Percentiles rank a stretch among this genome's conserved stretches.
Evolutionary conservation across 176 grass and related monocot genomes (phyloP).

Genomic region (Lolium perenne): DNA sequence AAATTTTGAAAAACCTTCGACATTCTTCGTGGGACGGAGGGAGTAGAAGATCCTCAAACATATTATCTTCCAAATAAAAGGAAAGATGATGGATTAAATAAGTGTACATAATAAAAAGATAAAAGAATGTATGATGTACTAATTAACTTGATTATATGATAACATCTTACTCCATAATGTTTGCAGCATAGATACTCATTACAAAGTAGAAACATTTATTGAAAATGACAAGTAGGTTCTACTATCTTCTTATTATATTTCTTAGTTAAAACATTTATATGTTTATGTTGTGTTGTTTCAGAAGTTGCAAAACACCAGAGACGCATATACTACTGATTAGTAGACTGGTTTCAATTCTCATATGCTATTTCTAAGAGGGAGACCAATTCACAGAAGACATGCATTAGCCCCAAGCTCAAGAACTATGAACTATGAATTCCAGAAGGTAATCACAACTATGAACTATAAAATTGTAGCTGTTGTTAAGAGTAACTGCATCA

Average conservation of each 20-base stretch:
- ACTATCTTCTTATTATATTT: not conserved
- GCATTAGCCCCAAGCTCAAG: not conserved
- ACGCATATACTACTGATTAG: not conserved
- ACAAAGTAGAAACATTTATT: not conserved
- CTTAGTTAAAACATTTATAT: not conserved
- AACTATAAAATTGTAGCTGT: not conserved
- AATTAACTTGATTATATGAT: not conserved
- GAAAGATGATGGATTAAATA: not conserved
- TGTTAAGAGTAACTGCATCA: not conserved
- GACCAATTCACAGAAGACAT: not conserved
- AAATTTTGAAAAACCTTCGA: not conserved
- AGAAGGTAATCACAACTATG: not conserved
- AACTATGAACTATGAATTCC: not conserved
- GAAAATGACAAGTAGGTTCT: not conserved
- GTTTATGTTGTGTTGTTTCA: not conserved
- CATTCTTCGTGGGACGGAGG: too few species aligned
- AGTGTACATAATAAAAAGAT: not conserved
- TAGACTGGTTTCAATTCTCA: not conserved
- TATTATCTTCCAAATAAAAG: not conserved
- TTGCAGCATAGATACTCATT: not conserved
- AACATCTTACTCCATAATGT: not conserved
- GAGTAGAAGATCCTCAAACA: not conserved
- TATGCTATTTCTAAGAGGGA: conserved; percentile 7
- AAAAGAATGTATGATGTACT: not conserved
- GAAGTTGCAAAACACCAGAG: not conserved